Evolutionary conservation across 352 stramenopile species (phyloP).

Genomic region (Pythium scleroteichum): DNA sequence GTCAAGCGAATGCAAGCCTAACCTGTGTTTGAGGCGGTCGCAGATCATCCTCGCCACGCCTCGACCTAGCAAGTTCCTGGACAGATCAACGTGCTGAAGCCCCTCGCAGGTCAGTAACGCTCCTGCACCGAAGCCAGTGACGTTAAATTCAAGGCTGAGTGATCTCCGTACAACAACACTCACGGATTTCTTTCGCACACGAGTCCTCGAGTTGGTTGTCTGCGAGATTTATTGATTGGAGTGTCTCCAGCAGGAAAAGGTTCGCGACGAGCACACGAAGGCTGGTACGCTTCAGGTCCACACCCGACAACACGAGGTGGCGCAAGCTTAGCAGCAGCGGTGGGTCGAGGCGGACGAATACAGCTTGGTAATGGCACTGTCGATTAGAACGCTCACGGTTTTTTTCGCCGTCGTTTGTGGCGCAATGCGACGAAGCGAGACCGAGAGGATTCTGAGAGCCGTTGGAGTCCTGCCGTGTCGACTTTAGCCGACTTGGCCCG

Average conservation of each 20-base stretch:
- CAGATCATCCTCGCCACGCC: slow-evolving; percentile 30
- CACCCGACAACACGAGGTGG: slow-evolving; percentile 29
- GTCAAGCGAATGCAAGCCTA: slow-evolving; percentile 33
- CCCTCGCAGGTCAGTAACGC: slow-evolving; percentile 33
- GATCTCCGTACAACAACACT: neutral
- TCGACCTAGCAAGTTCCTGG: slow-evolving; percentile 39
- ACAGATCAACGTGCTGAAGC: slow-evolving; percentile 35
- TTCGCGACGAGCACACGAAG: slow-evolving; percentile 29
- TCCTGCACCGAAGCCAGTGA: slow-evolving; percentile 23
- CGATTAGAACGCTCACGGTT: neutral
- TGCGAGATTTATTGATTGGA: slow-evolving; percentile 33
- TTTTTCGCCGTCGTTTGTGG: slow-evolving; percentile 8
- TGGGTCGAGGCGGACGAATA: slow-evolving; percentile 38
- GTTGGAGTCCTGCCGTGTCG: neutral
- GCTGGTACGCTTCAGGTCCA: slow-evolving; percentile 31
- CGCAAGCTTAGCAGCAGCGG: slow-evolving; percentile 27
- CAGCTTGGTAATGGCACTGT: slow-evolving; percentile 28
- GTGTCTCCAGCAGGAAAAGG: slow-evolving; percentile 30
- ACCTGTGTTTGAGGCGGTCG: slow-evolving; percentile 33
- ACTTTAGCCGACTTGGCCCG: neutral
- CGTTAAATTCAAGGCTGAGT: neutral
- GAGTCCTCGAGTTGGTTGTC: slow-evolving; percentile 45
- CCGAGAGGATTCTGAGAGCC: neutral
- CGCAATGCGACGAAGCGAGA: too few relatives aligned
- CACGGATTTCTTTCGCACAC: slow-evolving; percentile 33